Evolutionary conservation across 2,329 filamentous ascomycete genomes (phyloP).

Genomic region (Botrytis fragariae): DNA sequence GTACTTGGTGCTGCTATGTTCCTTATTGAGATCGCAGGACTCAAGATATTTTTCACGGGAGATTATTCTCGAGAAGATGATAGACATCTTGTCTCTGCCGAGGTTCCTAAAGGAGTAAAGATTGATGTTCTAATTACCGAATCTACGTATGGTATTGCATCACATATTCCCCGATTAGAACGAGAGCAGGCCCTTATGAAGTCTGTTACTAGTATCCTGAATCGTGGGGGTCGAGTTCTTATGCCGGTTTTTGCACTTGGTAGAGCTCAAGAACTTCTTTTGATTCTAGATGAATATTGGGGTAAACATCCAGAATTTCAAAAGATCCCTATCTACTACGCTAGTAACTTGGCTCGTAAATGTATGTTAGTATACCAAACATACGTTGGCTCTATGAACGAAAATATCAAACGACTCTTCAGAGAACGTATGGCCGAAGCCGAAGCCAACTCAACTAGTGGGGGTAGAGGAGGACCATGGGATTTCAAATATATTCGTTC

Average conservation of each 20-base stretch:
- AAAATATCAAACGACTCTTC: conserved; percentile 97
- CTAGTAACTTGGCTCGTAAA: conserved; percentile 88
- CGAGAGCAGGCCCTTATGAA: conserved; percentile 94
- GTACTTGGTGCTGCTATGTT: conserved; percentile 99
- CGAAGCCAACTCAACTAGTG: conserved; percentile 72
- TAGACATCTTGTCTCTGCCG: conserved; percentile 88
- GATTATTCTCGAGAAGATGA: conserved; percentile 97
- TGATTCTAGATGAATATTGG: conserved; percentile 98
- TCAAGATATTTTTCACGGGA: conserved; percentile 96
- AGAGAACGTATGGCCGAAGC: conserved; percentile 88
- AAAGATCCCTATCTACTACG: conserved; percentile 94
- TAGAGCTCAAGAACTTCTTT: conserved; percentile 85
- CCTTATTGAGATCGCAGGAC: conserved; percentile 90
- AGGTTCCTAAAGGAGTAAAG: conserved; percentile 83
- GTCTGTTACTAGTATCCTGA: conserved; percentile 84
- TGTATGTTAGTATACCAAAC: conserved; percentile 99
- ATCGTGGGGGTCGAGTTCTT: conserved; percentile 85
- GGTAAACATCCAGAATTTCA: conserved; percentile 83
- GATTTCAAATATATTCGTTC: conserved; percentile 94
- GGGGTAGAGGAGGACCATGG: conserved; percentile 83
- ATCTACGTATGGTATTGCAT: conserved; percentile 94
- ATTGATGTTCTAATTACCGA: conserved; percentile 97
- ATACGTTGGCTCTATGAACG: conserved; percentile 97
- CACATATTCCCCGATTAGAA: conserved; percentile 85
- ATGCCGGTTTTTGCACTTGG: conserved; percentile 96